Evolutionary conservation across 768 basidiomycete genomes (phyloP), one percentile per base, ranked within the genome.

Genomic region (Chiua virens): DNA sequence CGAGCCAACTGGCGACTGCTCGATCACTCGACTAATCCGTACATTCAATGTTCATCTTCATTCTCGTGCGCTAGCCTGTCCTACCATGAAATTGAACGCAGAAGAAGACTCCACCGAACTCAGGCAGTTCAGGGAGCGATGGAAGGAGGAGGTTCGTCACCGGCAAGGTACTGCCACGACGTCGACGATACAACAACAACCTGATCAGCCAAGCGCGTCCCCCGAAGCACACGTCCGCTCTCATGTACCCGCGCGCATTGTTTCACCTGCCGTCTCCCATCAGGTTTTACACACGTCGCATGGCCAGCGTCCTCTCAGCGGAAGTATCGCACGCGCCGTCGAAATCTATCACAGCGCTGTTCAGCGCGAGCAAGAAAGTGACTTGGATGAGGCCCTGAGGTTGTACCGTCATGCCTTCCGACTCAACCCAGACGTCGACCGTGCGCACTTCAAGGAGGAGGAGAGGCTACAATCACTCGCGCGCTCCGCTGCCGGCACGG

Each of bases 331-430:
- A 38, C 71, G 64, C 42, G 89, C 90, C 5, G 71, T 92, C 40
- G 78, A 79, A 9, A 58, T 85, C 13, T 97, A 96, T 66, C 70
- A 78, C 25, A 75, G 71, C 18, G 93, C 93, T 9, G 77, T 92
- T 27, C 75, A 81, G 35, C 75, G 79, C 41, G 93, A 97, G 66
- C 87, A 90, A 63, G 71, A 70, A 39, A 83, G 91, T 35, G 73
- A 87, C 52, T 73, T 92, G 43, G 87, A 93, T 56, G 81, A 86
- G 30, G 93, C 93, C 11, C 69, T 93, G 10, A 62, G 68, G 22
- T 70, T 92, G 8, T 97, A 96, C 61, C 83, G 90, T 10, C 80
- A 82, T 54, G 90, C 90, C 3, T 94, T 93, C 66, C 81, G 86
- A 46, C 71, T 87, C 70, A 80, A 93, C 52, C 74, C 86, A 32